A percentile compares a stretch with the other conserved stretches of the same genome.
These are phyloP conservation scores for Stellera chamaejasme DNA, from an alignment of 345 rosid genomes.

Conservation along the genomic window DNA sequence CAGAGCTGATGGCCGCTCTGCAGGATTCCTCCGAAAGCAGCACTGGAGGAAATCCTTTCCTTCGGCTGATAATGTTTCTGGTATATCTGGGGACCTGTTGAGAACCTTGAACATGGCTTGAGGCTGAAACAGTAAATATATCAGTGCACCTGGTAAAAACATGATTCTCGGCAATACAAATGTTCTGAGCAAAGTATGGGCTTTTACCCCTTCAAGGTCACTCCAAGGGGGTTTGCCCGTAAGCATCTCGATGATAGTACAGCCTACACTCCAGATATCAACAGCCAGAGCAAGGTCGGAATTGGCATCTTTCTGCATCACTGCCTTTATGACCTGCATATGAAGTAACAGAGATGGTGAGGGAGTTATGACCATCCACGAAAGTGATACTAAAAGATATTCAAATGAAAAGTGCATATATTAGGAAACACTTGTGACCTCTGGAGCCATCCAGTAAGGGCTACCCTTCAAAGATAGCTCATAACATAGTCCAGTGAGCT, in stretches of 20 bases:
- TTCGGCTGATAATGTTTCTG: conserved; percentile 43
- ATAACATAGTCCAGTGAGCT: conserved; percentile 48
- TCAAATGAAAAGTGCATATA: neutral
- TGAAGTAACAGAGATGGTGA: conserved; percentile 2
- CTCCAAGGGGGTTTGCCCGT: conserved; percentile 71
- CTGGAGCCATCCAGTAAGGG: conserved; percentile 88
- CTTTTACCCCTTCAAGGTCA: conserved; percentile 62
- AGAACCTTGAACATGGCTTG: conserved; percentile 63
- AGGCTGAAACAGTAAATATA: conserved; percentile 32
- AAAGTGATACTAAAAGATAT: neutral
- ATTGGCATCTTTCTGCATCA: conserved; percentile 30
- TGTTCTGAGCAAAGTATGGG: neutral
- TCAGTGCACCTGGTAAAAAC: conserved; percentile 1
- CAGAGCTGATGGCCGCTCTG: conserved; percentile 42
- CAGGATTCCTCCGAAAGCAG: conserved; percentile 61
- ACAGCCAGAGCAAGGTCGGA: conserved; percentile 62
- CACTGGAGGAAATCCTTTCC: conserved; percentile 54
- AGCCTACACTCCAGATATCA: conserved; percentile 76
- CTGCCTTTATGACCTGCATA: conserved; percentile 47
- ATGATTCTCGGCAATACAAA: no score
- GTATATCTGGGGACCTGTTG: conserved; percentile 39
- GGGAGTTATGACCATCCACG: neutral
- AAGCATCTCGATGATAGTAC: conserved; percentile 62
- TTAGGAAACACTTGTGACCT: conserved; percentile 30
- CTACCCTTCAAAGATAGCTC: conserved; percentile 65